Conservation (phyloP, 2,329 filamentous ascomycete genomes). For the Pseudogymnoascus sp. region DNA sequence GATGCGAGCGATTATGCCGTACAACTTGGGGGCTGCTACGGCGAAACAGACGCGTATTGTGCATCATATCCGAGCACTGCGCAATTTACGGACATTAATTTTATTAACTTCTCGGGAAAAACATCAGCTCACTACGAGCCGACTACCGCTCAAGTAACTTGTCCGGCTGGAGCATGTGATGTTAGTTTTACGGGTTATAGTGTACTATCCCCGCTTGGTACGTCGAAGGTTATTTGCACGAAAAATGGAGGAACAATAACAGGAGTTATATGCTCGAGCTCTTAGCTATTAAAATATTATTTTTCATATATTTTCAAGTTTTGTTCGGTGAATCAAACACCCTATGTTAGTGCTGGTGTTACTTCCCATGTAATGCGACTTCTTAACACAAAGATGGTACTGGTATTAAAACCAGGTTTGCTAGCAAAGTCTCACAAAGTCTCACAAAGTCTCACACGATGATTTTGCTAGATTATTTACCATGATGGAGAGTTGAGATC, state of each 20-base stretch:
- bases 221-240: slow-evolving; percentile 29
- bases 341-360: not conserved
- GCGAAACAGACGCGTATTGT: slow-evolving; percentile 29
- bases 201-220: slow-evolving; percentile 29
- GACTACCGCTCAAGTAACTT: slow-evolving; percentile 32
- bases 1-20: slow-evolving; percentile 36
- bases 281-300: not conserved
- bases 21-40: slow-evolving; percentile 39
- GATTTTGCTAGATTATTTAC: too few relatives aligned
- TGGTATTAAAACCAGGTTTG: too few relatives aligned
- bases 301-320: not conserved
- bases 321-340: not conserved
- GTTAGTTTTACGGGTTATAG: slow-evolving; percentile 29
- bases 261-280: not conserved
- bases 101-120: slow-evolving; percentile 34
- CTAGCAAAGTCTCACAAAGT: too few relatives aligned
- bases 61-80: too few relatives aligned
- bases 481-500: too few relatives aligned
- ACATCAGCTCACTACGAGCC: slow-evolving; percentile 32
- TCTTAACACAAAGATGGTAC: too few relatives aligned
- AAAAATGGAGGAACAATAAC: slow-evolving; percentile 28
- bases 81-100: slow-evolving; percentile 34
- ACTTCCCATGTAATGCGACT: too few relatives aligned
- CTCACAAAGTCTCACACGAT: too few relatives aligned
- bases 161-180: slow-evolving; percentile 33